Evolutionary conservation across 2,329 filamentous ascomycete species (phyloP).

Genomic region (Podosphaera aphanis): DNA sequence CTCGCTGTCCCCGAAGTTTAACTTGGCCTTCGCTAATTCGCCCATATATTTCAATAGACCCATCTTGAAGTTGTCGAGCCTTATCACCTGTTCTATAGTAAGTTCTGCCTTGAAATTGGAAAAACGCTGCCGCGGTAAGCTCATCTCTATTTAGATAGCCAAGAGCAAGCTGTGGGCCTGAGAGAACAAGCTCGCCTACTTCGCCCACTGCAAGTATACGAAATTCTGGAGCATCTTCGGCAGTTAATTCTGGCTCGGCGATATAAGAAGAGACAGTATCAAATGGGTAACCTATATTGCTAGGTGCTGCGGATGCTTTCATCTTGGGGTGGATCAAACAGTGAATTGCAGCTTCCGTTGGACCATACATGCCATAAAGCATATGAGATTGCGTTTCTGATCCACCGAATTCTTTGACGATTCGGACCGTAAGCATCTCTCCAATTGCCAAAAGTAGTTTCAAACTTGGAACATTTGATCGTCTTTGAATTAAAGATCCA

Average conservation of each 20-base stretch:
- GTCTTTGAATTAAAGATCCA: constrained; percentile 46
- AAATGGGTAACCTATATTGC: constrained; percentile 55
- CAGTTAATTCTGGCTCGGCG: constrained; percentile 7
- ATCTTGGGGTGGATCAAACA: constrained; percentile 55
- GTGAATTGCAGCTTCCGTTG: constrained; percentile 79
- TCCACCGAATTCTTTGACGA: constrained; percentile 57
- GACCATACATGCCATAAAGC: constrained; percentile 83
- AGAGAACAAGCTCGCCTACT: constrained; percentile 47
- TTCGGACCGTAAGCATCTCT: constrained; percentile 64
- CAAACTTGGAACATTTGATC: constrained; percentile 41
- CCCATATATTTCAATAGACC: constrained; percentile 61
- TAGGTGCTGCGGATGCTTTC: constrained; percentile 28
- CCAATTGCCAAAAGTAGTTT: constrained; percentile 65
- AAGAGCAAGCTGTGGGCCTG: constrained; percentile 54
- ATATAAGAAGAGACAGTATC: constrained; percentile 36
- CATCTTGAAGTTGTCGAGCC: constrained; percentile 41
- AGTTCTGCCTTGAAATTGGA: constrained; percentile 36
- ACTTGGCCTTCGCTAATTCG: constrained; percentile 62
- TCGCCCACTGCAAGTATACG: constrained; percentile 14
- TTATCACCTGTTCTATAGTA: constrained; percentile 75
- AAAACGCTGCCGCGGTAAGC: constrained; percentile 48
- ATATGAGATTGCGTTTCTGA: constrained; percentile 27
- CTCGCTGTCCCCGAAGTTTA: constrained; percentile 63
- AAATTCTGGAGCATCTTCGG: constrained; percentile 7
- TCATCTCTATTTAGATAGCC: constrained; percentile 65